phyloP scores from a whole-genome alignment of 257 asterid species.

The Primulina tabacum region DNA sequence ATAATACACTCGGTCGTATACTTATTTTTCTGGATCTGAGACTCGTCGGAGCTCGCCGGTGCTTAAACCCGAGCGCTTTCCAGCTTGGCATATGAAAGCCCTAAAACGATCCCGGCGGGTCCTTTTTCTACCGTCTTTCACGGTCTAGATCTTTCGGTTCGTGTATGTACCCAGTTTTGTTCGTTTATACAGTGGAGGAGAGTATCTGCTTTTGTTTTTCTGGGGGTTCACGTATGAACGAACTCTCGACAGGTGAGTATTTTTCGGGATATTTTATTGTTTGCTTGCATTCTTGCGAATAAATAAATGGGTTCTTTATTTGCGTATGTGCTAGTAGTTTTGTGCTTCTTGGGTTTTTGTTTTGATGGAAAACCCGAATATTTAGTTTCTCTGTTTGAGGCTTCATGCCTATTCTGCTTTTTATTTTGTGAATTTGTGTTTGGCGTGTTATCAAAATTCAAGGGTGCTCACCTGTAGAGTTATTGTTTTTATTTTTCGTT shows the following conservation, averaged over 20 bases:
- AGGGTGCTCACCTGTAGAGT: conserved; percentile 2
- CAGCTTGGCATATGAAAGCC: conserved; percentile 36
- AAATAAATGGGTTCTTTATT: neutral
- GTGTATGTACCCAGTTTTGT: conserved; percentile 15
- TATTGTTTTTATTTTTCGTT: neutral
- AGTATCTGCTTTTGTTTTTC: conserved; percentile 4
- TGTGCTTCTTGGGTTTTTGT: neutral
- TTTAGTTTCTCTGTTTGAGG: neutral
- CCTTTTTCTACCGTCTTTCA: conserved; percentile 15
- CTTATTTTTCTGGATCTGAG: conserved; percentile 69
- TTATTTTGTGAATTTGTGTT: neutral
- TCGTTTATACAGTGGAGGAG: conserved; percentile 17
- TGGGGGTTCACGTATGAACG: conserved; percentile 17
- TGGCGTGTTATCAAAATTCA: conserved; percentile 2
- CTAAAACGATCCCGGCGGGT: conserved; percentile 35
- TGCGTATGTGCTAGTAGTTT: neutral
- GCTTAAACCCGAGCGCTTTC: conserved; percentile 57
- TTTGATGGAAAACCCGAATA: neutral
- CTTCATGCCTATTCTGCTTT: conserved; percentile 12
- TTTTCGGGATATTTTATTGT: conserved; percentile 15
- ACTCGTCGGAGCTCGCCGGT: conserved; percentile 63
- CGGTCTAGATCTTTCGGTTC: conserved; percentile 31
- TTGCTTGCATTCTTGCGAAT: neutral
- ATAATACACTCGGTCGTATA: conserved; percentile 33
- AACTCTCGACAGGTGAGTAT: conserved; percentile 28